Evolutionary conservation across 179 eudicot species (phyloP).

Genomic region (Beta macrorhiza): DNA sequence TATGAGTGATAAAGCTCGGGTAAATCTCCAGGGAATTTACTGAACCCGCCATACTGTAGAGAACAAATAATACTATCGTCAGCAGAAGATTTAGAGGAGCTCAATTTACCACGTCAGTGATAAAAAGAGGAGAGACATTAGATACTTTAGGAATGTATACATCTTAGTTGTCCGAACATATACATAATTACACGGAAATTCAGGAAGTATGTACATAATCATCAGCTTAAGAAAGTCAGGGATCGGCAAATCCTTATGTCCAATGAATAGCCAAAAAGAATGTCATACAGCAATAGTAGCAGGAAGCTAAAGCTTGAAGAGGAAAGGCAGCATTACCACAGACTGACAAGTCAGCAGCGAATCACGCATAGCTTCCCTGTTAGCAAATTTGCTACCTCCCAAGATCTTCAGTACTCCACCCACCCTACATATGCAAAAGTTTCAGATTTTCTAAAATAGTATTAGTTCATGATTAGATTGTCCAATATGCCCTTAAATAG

Average conservation of each 20-base stretch:
- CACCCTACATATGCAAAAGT: constrained; percentile 43
- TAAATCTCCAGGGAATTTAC: constrained; percentile 67
- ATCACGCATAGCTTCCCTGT: constrained; percentile 49
- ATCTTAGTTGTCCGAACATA: neutral
- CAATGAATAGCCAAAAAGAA: neutral
- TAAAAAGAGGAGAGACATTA: neutral
- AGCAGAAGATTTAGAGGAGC: constrained; percentile 12
- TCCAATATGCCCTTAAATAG: too few species aligned
- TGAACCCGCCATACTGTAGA: constrained; percentile 81
- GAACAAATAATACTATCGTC: neutral
- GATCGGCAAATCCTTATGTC: neutral
- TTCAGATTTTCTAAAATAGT: too few species aligned
- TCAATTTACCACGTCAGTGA: neutral
- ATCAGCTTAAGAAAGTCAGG: neutral
- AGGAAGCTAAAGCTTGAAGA: neutral
- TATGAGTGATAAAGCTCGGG: constrained; percentile 91
- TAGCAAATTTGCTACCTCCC: constrained; percentile 56
- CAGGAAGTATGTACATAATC: neutral
- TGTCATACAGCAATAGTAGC: neutral
- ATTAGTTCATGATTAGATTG: too few species aligned
- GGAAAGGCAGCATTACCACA: constrained; percentile 41
- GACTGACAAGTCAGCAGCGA: constrained; percentile 77
- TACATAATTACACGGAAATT: too few species aligned
- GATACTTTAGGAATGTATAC: neutral
- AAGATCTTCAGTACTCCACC: constrained; percentile 76